phyloP scores from a whole-genome alignment of 1,284 basidiomycete species.

The Peniophora sp. region DNA sequence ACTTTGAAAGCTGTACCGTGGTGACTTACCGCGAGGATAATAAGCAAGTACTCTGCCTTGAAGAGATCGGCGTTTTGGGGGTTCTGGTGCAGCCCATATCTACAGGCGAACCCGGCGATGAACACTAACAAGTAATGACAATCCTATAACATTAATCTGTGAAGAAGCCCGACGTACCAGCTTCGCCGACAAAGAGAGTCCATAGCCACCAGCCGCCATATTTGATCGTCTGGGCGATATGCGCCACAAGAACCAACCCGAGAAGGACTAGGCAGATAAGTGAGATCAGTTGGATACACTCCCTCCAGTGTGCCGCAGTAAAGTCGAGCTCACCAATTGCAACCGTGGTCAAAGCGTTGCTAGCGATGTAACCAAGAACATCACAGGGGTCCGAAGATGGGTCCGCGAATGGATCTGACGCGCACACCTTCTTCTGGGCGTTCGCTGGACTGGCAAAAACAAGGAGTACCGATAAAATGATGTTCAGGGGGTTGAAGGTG shows the following conservation, averaged over 20 bases:
- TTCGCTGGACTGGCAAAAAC: too few relatives aligned
- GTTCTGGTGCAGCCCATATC: background rate
- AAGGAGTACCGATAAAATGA: too few relatives aligned
- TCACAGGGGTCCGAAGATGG: background rate
- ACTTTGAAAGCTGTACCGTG: background rate
- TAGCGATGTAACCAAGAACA: background rate
- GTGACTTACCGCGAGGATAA: background rate
- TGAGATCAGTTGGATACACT: background rate
- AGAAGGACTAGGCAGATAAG: background rate
- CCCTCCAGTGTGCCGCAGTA: background rate
- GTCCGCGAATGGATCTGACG: too few relatives aligned
- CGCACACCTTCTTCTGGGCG: too few relatives aligned
- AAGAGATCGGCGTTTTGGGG: background rate
- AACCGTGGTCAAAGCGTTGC: background rate
- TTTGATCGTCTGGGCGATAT: background rate
- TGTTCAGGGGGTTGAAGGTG: too few relatives aligned
- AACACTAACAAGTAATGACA: background rate
- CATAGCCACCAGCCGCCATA: background rate
- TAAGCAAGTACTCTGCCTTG: background rate
- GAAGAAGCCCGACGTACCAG: background rate
- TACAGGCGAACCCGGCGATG: background rate
- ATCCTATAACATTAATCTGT: too few relatives aligned
- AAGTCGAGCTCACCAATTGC: background rate
- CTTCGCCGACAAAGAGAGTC: background rate
- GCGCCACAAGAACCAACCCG: background rate